phyloP scores from a whole-genome alignment of 192 early-diverging fungal species.

The Coemansia aciculifera region DNA sequence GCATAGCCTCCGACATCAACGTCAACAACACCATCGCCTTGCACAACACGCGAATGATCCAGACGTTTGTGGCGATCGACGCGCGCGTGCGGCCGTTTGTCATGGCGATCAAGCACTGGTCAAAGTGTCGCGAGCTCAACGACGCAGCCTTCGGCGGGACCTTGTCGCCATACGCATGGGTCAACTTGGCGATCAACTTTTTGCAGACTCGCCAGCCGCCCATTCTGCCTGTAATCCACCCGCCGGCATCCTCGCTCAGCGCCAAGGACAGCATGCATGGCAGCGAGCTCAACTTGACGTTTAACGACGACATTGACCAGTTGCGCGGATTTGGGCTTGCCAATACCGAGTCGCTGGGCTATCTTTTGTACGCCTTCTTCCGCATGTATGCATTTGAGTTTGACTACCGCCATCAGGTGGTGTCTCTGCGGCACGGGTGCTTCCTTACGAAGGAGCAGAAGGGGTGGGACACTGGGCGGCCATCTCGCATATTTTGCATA shows the following conservation, averaged over 20 bases:
- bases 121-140: slow-evolving; percentile 79
- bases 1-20: slow-evolving; percentile 89
- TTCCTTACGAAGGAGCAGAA: slow-evolving; percentile 79
- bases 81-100: slow-evolving; percentile 83
- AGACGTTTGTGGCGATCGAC: slow-evolving; percentile 86
- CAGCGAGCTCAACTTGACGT: slow-evolving; percentile 66
- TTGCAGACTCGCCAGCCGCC: slow-evolving; percentile 87
- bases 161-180: slow-evolving; percentile 93
- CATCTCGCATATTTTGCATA: slow-evolving; percentile 74
- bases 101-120: slow-evolving; percentile 95
- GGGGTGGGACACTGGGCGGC: slow-evolving; percentile 78
- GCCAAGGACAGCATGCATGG: slow-evolving; percentile 16
- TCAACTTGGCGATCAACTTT: slow-evolving; percentile 90
- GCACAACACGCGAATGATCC: slow-evolving; percentile 86
- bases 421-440: slow-evolving; percentile 77
- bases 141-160: slow-evolving; percentile 95
- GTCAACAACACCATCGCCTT: slow-evolving; percentile 91
- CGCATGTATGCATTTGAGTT: slow-evolving; percentile 79
- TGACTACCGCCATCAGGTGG: slow-evolving; percentile 78
- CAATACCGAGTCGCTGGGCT: slow-evolving; percentile 77
- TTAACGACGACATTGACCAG: slow-evolving; percentile 69
- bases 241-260: slow-evolving; percentile 26
- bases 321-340: slow-evolving; percentile 65
- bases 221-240: slow-evolving; percentile 84
- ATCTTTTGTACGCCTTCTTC: slow-evolving; percentile 85